Evolutionary conservation across 306 rosid species (phyloP).

Genomic region (Inga laurina): DNA sequence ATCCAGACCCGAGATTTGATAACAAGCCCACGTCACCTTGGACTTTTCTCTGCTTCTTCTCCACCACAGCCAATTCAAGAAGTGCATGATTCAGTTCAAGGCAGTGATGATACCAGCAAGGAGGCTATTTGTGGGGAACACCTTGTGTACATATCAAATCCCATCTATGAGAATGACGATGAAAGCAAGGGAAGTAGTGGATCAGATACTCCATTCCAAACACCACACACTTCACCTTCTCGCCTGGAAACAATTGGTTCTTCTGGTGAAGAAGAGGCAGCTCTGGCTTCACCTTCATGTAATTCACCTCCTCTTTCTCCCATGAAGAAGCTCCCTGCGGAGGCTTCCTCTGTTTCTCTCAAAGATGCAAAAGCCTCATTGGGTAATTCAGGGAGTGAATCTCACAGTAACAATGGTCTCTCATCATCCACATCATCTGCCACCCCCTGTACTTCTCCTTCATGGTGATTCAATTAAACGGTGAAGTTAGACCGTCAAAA

Average conservation of each 20-base stretch:
- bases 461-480: constrained; percentile 58
- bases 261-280: constrained; percentile 56
- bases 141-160: constrained; percentile 80
- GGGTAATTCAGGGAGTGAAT: constrained; percentile 65
- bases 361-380: constrained; percentile 50
- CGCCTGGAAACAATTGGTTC: constrained; percentile 52
- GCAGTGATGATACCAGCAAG: background rate
- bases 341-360: constrained; percentile 71
- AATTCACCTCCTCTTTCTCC: constrained; percentile 71
- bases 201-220: constrained; percentile 66
- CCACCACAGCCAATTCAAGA: constrained; percentile 38
- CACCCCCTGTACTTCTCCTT: constrained; percentile 82
- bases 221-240: constrained; percentile 81
- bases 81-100: constrained; percentile 5
- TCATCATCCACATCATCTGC: constrained; percentile 74
- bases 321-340: constrained; percentile 84
- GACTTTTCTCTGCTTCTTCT: constrained; percentile 33
- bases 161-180: constrained; percentile 62
- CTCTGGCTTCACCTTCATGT: constrained; percentile 37
- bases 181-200: constrained; percentile 35
- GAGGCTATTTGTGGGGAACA: constrained; percentile 36
- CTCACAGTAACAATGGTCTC: constrained; percentile 51
- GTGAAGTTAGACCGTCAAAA: constrained; percentile 2
- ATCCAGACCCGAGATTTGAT: constrained; percentile 44
- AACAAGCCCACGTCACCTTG: constrained; percentile 36